Evolutionary conservation across 129 eudicot genomes (phyloP).

Genomic region (carrot (Daucus carota)): DNA sequence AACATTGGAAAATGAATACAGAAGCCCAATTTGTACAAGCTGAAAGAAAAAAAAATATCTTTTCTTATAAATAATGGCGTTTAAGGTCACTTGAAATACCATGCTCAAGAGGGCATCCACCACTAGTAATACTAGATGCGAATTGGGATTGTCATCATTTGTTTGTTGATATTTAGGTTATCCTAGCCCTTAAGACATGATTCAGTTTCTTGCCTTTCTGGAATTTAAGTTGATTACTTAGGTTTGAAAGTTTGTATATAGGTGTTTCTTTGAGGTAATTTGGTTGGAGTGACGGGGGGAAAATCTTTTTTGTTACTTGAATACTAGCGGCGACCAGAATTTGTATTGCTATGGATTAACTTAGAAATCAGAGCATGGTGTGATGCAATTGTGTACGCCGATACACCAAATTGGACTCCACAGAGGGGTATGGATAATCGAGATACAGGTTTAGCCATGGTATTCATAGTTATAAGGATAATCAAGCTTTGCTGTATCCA

Average conservation of each 20-base stretch:
- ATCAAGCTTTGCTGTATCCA: neutral
- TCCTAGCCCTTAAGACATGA: neutral
- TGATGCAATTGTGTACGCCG: neutral
- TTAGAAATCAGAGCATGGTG: neutral
- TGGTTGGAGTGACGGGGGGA: neutral
- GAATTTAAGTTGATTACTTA: neutral
- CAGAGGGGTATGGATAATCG: neutral
- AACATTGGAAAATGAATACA: no score
- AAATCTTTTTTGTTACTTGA: neutral
- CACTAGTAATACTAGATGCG: neutral
- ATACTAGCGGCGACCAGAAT: neutral
- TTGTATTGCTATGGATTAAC: neutral
- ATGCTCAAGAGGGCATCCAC: no score
- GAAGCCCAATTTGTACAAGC: no score
- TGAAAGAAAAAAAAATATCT: no score
- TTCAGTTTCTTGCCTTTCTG: no score
- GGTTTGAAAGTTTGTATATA: neutral
- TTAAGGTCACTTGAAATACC: no score
- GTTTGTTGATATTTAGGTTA: slow-evolving; percentile 10
- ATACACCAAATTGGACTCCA: neutral
- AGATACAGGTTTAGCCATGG: neutral
- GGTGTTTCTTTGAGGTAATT: neutral
- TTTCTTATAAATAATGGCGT: no score
- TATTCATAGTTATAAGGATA: neutral
- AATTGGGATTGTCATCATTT: neutral